Evolutionary conservation across 805 yeast species (phyloP).

Genomic region (Metahyphopichia silvanorum): DNA sequence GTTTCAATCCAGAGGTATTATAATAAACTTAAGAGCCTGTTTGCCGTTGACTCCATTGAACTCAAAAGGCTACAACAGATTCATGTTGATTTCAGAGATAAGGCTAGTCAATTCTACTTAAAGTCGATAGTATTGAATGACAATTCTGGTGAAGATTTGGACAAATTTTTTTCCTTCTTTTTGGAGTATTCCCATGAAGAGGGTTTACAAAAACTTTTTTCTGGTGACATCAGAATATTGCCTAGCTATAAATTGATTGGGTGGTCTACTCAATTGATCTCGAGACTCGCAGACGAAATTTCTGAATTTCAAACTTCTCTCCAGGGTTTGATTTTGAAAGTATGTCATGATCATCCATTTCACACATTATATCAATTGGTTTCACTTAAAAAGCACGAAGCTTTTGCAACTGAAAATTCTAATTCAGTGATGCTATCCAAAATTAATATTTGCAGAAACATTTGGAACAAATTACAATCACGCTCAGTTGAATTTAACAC

Average conservation of each 20-base stretch:
- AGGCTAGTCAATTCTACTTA: conserved; percentile 60
- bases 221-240: conserved; percentile 32
- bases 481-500: conserved; percentile 17
- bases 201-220: conserved; percentile 42
- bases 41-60: conserved; percentile 47
- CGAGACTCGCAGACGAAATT: conserved; percentile 54
- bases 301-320: conserved; percentile 56
- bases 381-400: conserved; percentile 50
- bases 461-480: conserved; percentile 42
- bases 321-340: conserved; percentile 40
- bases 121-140: conserved; percentile 47
- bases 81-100: conserved; percentile 42
- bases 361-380: conserved; percentile 65
- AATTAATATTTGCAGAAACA: conserved; percentile 45
- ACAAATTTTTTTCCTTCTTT: conserved; percentile 83
- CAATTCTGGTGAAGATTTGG: conserved; percentile 51
- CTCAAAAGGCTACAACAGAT: conserved; percentile 35
- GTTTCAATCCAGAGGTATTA: conserved; percentile 52
- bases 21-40: conserved; percentile 46
- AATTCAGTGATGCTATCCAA: conserved; percentile 42
- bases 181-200: conserved; percentile 53
- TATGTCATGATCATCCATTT: conserved; percentile 62
- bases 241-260: conserved; percentile 65
- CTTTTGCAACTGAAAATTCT: conserved; percentile 20
- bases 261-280: conserved; percentile 81